Evolutionary conservation across 2,329 filamentous ascomycete species (phyloP).

Genomic region (Cercospora sojina): DNA sequence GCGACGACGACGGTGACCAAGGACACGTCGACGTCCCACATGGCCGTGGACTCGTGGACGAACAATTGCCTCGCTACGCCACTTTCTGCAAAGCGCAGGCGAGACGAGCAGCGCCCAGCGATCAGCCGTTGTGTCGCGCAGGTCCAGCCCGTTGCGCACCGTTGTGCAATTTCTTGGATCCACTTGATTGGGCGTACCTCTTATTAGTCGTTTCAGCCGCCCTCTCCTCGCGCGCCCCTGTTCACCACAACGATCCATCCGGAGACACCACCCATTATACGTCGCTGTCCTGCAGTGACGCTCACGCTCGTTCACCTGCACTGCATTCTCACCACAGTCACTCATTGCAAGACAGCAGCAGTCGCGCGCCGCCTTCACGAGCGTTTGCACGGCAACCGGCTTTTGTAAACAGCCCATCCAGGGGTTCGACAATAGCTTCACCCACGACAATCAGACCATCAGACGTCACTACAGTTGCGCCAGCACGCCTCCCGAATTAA

Average conservation of each 20-base stretch:
- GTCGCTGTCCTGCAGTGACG: constrained; percentile 9
- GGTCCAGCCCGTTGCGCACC: not conserved
- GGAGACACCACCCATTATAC: constrained; percentile 3
- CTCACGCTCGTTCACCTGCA: constrained; percentile 8
- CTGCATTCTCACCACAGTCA: constrained; percentile 14
- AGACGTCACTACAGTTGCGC: constrained; percentile 8
- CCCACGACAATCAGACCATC: constrained; percentile 5
- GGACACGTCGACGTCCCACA: constrained; percentile 5
- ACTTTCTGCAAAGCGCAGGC: not conserved
- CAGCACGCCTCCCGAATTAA: not conserved
- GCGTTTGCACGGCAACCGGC: constrained; percentile 1
- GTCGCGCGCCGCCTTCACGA: constrained; percentile 2
- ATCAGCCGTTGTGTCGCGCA: constrained; percentile 7
- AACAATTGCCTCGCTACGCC: not conserved
- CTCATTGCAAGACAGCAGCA: constrained; percentile 2
- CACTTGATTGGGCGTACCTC: constrained; percentile 8
- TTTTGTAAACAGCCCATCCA: not conserved
- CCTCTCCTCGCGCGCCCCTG: constrained; percentile 9
- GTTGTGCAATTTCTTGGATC: not conserved
- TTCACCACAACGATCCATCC: not conserved
- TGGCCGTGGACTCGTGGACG: not conserved
- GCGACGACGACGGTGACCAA: not conserved
- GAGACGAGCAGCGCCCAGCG: not conserved
- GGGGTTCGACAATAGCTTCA: constrained; percentile 5
- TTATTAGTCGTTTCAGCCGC: constrained; percentile 12